Evolutionary conservation across 2,329 filamentous ascomycete genomes (phyloP).

Genomic region (Trichophyton benhamiae): DNA sequence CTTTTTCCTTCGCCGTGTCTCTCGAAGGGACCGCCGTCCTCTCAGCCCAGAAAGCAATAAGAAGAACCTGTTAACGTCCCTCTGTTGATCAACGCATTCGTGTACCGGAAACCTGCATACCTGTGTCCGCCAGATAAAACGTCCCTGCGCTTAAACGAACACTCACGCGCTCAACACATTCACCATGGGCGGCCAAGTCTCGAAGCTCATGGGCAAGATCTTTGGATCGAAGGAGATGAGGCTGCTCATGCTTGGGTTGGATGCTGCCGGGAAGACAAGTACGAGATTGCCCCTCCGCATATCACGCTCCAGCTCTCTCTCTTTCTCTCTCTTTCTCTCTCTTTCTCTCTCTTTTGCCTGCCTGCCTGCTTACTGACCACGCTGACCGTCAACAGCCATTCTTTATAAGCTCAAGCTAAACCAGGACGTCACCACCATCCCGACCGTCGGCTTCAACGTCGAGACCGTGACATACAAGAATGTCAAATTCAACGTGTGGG

Average conservation of each 20-base stretch:
- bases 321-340: too few relatives aligned
- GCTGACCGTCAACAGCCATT: slow-evolving; percentile 49
- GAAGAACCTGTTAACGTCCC: not conserved
- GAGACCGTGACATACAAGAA: slow-evolving; percentile 99
- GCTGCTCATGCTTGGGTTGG: slow-evolving; percentile 92
- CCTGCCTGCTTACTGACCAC: not conserved
- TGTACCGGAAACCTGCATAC: not conserved
- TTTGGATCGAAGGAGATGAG: slow-evolving; percentile 99
- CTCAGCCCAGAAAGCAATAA: not conserved
- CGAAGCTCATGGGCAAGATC: slow-evolving; percentile 96
- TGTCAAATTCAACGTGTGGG: slow-evolving; percentile 98
- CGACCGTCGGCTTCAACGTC: slow-evolving; percentile 98
- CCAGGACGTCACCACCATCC: slow-evolving; percentile 96
- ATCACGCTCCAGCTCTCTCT: too few relatives aligned
- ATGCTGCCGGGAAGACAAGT: slow-evolving; percentile 96
- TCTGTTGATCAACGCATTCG: not conserved
- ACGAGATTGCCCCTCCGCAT: slow-evolving; percentile 16
- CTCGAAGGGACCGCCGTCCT: not conserved
- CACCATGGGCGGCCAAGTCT: slow-evolving; percentile 83
- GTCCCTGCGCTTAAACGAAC: not conserved
- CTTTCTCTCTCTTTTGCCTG: too few relatives aligned
- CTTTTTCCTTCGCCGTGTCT: not conserved
- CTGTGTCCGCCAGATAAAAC: not conserved
- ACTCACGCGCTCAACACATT: not conserved
- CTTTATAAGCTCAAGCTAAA: slow-evolving; percentile 98